phyloP scores from a whole-genome alignment of 1,284 basidiomycete genomes.

The Mycosarcoma mackinlayi region DNA sequence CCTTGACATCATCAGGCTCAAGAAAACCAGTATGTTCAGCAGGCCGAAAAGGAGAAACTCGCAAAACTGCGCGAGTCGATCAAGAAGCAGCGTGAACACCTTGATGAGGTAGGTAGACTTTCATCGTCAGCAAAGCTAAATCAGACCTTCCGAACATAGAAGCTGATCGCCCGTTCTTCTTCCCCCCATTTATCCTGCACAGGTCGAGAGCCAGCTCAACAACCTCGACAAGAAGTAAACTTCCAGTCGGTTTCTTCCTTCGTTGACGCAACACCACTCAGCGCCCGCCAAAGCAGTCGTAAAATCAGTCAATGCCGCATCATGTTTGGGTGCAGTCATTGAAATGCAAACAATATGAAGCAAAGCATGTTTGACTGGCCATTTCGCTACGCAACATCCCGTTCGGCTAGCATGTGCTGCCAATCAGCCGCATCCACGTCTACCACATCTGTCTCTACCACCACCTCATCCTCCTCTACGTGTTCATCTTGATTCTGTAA shows the following conservation, averaged over 20 bases:
- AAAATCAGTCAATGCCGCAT: not conserved
- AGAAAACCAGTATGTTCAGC: conserved; percentile 59
- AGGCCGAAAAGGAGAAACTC: conserved; percentile 63
- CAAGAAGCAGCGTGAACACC: conserved; percentile 58
- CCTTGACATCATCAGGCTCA: conserved; percentile 33
- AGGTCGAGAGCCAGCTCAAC: conserved; percentile 53
- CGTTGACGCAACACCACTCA: conserved; percentile 12
- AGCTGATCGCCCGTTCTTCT: conserved; percentile 1
- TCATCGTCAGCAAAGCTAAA: not conserved
- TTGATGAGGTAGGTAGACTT: conserved; percentile 48
- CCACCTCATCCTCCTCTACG: conserved; percentile 10
- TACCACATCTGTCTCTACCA: conserved; percentile 14
- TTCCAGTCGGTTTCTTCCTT: not conserved
- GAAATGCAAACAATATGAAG: conserved; percentile 11
- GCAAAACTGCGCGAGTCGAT: conserved; percentile 53
- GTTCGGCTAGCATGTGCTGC: conserved; percentile 33
- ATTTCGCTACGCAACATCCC: conserved; percentile 19
- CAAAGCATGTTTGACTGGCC: not conserved
- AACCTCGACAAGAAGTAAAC: conserved; percentile 55
- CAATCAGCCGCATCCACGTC: conserved; percentile 34
- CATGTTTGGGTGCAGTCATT: not conserved
- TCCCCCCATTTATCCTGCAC: not conserved
- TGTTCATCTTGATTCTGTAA: conserved; percentile 7
- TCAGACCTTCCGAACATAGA: not conserved
- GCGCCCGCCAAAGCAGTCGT: not conserved